These are phyloP conservation scores for Narthecium ossifragum DNA, from an alignment of 106 monocot species.

Conservation along the genomic window DNA sequence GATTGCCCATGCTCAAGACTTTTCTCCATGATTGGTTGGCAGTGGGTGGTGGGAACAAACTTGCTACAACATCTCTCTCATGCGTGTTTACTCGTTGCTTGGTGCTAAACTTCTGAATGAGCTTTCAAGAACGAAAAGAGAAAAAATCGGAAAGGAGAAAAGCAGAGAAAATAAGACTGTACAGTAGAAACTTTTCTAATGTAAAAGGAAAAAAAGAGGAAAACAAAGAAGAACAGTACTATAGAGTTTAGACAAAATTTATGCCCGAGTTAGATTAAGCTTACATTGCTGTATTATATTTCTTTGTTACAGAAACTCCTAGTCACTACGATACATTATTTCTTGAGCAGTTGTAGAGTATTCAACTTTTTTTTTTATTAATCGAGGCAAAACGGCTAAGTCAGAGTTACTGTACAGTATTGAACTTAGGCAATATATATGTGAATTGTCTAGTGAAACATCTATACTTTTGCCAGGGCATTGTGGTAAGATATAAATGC, in stretches of 20 bases:
- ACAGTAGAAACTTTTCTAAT: no score
- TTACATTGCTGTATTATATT: background rate
- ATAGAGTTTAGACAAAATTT: background rate
- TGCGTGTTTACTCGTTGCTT: constrained; percentile 52
- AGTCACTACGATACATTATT: background rate
- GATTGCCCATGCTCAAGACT: constrained; percentile 99
- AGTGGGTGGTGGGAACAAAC: constrained; percentile 82
- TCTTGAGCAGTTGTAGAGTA: no score
- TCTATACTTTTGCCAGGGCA: no score
- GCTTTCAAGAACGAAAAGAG: background rate
- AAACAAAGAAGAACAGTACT: background rate
- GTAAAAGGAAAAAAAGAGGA: background rate
- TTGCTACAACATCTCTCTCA: constrained; percentile 65
- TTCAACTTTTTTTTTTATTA: no score
- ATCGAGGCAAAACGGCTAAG: no score
- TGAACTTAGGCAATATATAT: no score
- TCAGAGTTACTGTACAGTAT: no score
- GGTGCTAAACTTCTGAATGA: constrained; percentile 49
- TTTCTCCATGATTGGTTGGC: constrained; percentile 98
- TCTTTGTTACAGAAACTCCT: no score
- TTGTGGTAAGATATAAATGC: no score
- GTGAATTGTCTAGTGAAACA: no score
- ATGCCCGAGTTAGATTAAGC: background rate
- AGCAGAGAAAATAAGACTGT: no score
- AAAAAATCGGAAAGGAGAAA: background rate